Evolutionary conservation across 2,329 filamentous ascomycete genomes (phyloP), one percentile per base, ranked within the genome.

Genomic region (Colletotrichum graminicola): DNA sequence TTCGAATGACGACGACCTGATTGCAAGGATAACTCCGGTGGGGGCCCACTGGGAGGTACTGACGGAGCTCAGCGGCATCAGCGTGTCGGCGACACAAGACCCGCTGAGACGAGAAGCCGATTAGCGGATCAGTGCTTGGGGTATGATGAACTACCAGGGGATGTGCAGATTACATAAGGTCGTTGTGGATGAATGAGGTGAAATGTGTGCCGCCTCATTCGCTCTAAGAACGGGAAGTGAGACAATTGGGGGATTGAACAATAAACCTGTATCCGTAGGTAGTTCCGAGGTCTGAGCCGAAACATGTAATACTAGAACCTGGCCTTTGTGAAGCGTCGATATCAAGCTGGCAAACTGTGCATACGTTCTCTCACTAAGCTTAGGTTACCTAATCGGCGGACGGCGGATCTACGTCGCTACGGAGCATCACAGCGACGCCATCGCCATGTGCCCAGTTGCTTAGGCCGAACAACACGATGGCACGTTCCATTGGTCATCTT

Each of bases 1-100:
- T 56, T 68, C 52, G 65, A 71, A 71, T 72, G 70, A 72, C 70
- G 70, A 72, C 70, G 67, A 71, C 70, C 61, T 70, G 57, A 62
- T 49, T 72, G 57, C 70, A 72, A 66, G 70, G 70, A 71, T 72
- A 39, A 36, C 45, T 60, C 65, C 29, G 47, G 54, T 72, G 69
- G 65, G 69, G 66, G 68, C 55, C 52, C 18, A 8, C 36, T 57
- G 49, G 43, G 45, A 62, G 56, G 23, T 54, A 60, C 39, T 55
- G 57, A 39, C 51, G 56, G 43, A n/a, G 39, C 36, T 55, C 43
- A n/a, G 65, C 54, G 65, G 66, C 62, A 66, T 23, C 36, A 68
- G 68, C 68, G 59, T 52, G 51, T 57, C 29, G 64, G 57, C 34
- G 65, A 71, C 52, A 54, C 36, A 41, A 60, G 52, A 59, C 65